A percentile compares a stretch with the other conserved stretches of the same genome.
phyloP scores from a whole-genome alignment of 1,284 basidiomycete species.

The Dichomitus squalens region DNA sequence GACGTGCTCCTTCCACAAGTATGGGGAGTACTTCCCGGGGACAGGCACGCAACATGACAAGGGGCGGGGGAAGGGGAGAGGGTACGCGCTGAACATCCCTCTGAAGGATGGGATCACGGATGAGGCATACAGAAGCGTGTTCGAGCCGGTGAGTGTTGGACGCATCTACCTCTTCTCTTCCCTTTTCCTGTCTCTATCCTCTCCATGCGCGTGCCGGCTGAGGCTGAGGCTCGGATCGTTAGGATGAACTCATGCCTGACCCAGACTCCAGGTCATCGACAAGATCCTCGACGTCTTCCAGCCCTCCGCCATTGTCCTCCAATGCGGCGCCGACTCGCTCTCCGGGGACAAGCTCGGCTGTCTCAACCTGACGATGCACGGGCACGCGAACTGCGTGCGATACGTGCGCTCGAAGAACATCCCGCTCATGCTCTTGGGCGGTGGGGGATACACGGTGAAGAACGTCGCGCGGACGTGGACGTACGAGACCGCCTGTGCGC shows the following conservation, averaged over 20 bases:
- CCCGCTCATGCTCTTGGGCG: slow-evolving; percentile 91
- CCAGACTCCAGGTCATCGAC: slow-evolving; percentile 66
- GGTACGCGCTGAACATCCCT: slow-evolving; percentile 94
- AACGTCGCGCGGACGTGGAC: slow-evolving; percentile 97
- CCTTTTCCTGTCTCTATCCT: neutral
- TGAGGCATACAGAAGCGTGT: slow-evolving; percentile 80
- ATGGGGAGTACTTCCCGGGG: slow-evolving; percentile 97
- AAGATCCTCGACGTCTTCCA: slow-evolving; percentile 91
- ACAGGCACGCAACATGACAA: slow-evolving; percentile 88
- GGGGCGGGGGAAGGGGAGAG: slow-evolving; percentile 85
- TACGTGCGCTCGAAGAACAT: slow-evolving; percentile 86
- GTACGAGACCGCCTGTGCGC: slow-evolving; percentile 93
- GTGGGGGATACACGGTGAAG: slow-evolving; percentile 95
- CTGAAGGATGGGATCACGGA: slow-evolving; percentile 94
- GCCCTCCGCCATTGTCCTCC: slow-evolving; percentile 89
- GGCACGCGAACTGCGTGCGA: slow-evolving; percentile 90
- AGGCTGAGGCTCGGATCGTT: slow-evolving; percentile 1
- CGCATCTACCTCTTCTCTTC: neutral
- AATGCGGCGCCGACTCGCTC: slow-evolving; percentile 96
- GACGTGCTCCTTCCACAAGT: slow-evolving; percentile 96
- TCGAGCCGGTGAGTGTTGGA: slow-evolving; percentile 76
- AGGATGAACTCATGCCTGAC: slow-evolving; percentile 17
- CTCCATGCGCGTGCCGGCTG: slow-evolving; percentile 8
- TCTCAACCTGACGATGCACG: slow-evolving; percentile 95
- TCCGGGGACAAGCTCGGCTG: slow-evolving; percentile 96